Percentiles rank a stretch among this genome's conserved stretches.
These are phyloP conservation scores for Leccinum pachyderme DNA, from an alignment of 1,284 basidiomycete genomes.

Conservation along the genomic window DNA sequence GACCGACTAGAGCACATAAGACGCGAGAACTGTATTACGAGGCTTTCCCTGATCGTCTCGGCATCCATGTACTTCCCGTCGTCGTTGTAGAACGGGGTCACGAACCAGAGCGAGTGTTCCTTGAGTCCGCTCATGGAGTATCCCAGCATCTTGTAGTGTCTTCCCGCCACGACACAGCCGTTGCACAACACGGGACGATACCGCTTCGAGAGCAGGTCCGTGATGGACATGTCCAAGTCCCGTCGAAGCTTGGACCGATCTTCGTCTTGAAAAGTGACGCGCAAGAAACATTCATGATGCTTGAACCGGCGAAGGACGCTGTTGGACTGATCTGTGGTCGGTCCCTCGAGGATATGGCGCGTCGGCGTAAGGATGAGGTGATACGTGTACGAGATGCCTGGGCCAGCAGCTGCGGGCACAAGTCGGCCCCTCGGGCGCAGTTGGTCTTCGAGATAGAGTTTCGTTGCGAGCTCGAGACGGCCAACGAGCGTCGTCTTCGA, in stretches of 20 bases:
- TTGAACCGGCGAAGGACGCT: constrained; percentile 53
- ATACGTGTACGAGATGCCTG: constrained; percentile 34
- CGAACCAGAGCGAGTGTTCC: constrained; percentile 60
- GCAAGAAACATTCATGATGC: constrained; percentile 54
- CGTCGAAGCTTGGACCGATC: constrained; percentile 47
- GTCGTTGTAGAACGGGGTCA: constrained; percentile 41
- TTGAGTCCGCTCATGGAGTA: constrained; percentile 61
- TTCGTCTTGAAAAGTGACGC: constrained; percentile 67
- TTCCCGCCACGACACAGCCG: constrained; percentile 53
- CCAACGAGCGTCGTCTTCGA: constrained; percentile 16
- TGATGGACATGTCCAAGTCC: constrained; percentile 47
- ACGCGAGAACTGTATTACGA: constrained; percentile 26
- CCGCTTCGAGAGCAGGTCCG: constrained; percentile 41
- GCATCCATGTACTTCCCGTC: constrained; percentile 25
- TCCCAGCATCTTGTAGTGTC: constrained; percentile 55
- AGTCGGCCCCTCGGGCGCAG: constrained; percentile 24
- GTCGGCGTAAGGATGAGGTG: constrained; percentile 57
- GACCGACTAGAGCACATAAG: not conserved
- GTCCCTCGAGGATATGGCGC: constrained; percentile 46
- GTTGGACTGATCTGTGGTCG: constrained; percentile 58
- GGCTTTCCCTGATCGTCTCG: constrained; percentile 30
- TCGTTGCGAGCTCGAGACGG: constrained; percentile 22
- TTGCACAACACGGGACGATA: constrained; percentile 44
- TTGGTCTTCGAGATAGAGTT: constrained; percentile 28
- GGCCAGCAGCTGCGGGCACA: constrained; percentile 16